Evolutionary conservation across 192 early-diverging fungal species (phyloP).

Genomic region (Chytriomyces sp.): DNA sequence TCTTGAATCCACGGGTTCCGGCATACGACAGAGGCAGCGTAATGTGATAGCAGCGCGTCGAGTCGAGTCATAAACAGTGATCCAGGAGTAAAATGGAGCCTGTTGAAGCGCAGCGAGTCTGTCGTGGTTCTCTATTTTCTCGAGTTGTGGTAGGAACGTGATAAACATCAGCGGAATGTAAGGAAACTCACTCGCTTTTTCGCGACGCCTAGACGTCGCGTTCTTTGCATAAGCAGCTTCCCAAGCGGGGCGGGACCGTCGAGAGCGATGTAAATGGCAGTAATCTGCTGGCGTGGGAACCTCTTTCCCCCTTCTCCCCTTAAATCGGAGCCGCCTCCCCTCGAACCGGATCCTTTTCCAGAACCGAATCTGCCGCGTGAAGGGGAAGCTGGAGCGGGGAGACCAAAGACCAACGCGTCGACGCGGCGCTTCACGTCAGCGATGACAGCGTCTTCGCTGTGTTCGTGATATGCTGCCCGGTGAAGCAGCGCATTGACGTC

Average conservation of each 20-base stretch:
- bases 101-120: neutral
- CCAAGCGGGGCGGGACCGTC: constrained; percentile 5
- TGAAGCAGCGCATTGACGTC: neutral
- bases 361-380: neutral
- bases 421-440: neutral
- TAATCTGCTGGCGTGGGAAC: too few species aligned
- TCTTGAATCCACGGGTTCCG: neutral
- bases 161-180: neutral
- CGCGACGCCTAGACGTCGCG: neutral
- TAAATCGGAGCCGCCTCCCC: neutral
- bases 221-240: constrained; percentile 11
- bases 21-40: neutral
- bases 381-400: neutral
- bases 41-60: constrained; percentile 1
- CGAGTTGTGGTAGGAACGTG: neutral
- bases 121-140: neutral
- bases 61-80: neutral
- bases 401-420: neutral
- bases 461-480: neutral
- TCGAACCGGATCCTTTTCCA: neutral
- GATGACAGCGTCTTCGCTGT: neutral
- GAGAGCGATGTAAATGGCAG: constrained; percentile 4
- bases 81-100: constrained; percentile 10
- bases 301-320: too few species aligned
- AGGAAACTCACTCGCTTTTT: constrained; percentile 1